Evolutionary conservation across 140 eudicot species (phyloP), one percentile per base, ranked within the genome.

Genomic region (Ambrosia hybrid): DNA sequence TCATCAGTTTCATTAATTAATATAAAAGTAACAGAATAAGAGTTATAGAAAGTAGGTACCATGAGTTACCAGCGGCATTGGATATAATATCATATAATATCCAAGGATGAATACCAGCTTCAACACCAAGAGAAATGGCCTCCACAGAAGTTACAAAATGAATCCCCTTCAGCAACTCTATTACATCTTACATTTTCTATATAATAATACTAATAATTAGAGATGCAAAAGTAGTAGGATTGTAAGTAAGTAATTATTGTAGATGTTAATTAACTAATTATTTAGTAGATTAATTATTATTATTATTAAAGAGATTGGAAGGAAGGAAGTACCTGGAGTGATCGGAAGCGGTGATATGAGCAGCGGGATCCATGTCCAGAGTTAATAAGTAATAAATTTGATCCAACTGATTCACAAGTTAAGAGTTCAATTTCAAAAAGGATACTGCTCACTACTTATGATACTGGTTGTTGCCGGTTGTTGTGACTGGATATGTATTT

Each of bases 61-160:
- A 88, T 74, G 97, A 94, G 72, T 83, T 94, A 74, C 99, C 97
- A 2, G 99, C 99, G 60, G 99, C 99, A 83, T 94, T 90, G 34
- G 99, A 94, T 71, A 94, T 91, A 43, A 94, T 94, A 71, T 94
- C 90, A 38, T 90, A 85, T 56, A 94, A 57, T 76, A 91, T 94
- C 96, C 87, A 85, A 43, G 97, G 99, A 86, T 94, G 97, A 73
- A 94, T 86, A 46, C 95, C 95, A 67, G 96, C 95, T 84, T 94
- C 92, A 51, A 89, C 73, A 64, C 99, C 97, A 68, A 94, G 92
- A 78, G 91, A 86, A 67, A 94, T 86, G 83, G 97, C 99, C 84
- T 94, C 99, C 76, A 94, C 85, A 14, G 99, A 86, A 81, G 96
- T 80, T 71, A 90, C 87, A 78, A 84, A 87, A 84, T 94, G 99